phyloP scores from a whole-genome alignment of 2,329 filamentous ascomycete species.

The Beauveria scarabaeidicola region DNA sequence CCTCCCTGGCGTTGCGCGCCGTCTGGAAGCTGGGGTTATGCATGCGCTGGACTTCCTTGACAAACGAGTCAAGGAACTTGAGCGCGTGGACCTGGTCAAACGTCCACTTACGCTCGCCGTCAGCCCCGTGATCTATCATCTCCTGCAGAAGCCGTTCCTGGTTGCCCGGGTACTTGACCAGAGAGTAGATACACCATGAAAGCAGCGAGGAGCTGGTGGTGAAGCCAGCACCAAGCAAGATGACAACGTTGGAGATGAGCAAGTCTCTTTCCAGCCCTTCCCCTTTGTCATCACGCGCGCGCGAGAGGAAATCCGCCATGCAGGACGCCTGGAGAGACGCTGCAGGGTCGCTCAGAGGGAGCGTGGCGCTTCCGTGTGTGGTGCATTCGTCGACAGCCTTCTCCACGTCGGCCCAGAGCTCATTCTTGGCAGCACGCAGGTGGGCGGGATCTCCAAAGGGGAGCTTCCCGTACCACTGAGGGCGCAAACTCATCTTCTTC shows the following conservation, averaged over 20 bases:
- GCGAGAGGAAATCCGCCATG: constrained; percentile 37
- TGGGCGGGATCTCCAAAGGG: constrained; percentile 42
- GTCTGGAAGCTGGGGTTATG: constrained; percentile 51
- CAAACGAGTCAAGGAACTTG: constrained; percentile 39
- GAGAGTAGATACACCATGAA: constrained; percentile 42
- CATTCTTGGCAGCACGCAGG: constrained; percentile 26
- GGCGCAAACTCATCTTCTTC: constrained; percentile 43
- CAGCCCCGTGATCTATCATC: constrained; percentile 36
- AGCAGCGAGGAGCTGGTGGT: constrained; percentile 45
- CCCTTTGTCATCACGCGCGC: constrained; percentile 41
- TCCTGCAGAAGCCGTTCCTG: constrained; percentile 47
- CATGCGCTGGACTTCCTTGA: constrained; percentile 47
- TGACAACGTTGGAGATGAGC: constrained; percentile 25
- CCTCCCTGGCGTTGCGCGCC: constrained; percentile 41
- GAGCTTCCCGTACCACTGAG: constrained; percentile 41
- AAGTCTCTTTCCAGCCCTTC: constrained; percentile 33
- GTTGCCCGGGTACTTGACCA: constrained; percentile 39
- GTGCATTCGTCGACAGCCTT: constrained; percentile 22
- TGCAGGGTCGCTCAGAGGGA: not conserved
- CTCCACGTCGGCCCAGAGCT: constrained; percentile 26
- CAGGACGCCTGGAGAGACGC: not conserved
- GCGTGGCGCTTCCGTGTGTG: not conserved
- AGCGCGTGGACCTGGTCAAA: constrained; percentile 35
- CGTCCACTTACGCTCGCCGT: constrained; percentile 30
- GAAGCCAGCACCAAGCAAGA: constrained; percentile 44